Evolutionary conservation across 768 basidiomycete genomes (phyloP), one percentile per base, ranked within the genome.

Genomic region (Auricularia auricula-judae): DNA sequence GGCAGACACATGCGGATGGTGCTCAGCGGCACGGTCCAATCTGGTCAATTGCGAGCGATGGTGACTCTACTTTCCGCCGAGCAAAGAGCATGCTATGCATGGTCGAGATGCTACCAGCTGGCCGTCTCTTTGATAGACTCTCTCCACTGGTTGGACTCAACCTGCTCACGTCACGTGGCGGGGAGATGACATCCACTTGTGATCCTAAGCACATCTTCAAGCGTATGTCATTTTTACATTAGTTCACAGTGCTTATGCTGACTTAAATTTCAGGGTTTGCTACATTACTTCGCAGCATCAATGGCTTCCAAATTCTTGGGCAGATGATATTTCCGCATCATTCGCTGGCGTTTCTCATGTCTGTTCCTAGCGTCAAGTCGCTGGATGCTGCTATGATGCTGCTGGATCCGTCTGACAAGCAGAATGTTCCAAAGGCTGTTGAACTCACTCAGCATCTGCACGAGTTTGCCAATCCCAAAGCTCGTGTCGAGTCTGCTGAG

Each of bases 381-480:
- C 47, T 4, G 10, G 10, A 51, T 7, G 47, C 7, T 18, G 47
- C 47, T 11, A 18, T 51, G 10, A 4, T 1, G 62, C 70, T 76
- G n/a, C 67, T 76, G 3, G 68, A 68, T 60, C 74, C 73, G 0
- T 70, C 70, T 35, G 72, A 73, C 65, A 63, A 68, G 12, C 75
- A 76, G 65, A 70, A 76, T 65, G 75, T 76, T n/a, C 74, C 75
- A 0, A 64, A 68, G 29, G 73, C 74, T 0, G 68, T 74, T 18
- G 67, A 74, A 43, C 70, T 76, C 3, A 67, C 76, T 8, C 42
- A 1, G 39, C 64, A 33, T 34, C 70, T 47, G 60, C 65, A 5
- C 33, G 23, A 39, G 1, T 42, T 70, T 5, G 34, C 59, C 18
- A 43, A 23, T 23, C 23, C 23, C 23, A 23, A 23, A 23, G 23